These are phyloP conservation scores for Ogataea trehalophila DNA, from an alignment of 805 yeast genomes.

Conservation along the genomic window DNA sequence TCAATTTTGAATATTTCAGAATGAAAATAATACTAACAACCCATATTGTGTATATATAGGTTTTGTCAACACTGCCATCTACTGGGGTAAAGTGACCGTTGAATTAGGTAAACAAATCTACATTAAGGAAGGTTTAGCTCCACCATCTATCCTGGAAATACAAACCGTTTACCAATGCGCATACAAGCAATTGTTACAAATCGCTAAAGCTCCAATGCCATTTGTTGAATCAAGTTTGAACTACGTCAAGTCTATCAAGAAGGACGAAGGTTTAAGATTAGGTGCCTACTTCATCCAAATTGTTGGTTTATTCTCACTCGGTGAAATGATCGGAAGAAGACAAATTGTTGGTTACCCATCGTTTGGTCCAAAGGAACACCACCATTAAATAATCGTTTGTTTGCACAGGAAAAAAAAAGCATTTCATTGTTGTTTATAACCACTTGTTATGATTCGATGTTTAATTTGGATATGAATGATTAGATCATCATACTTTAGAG, in stretches of 20 bases:
- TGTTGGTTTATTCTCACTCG: conserved; percentile 86
- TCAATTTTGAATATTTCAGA: neutral
- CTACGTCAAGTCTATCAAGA: conserved; percentile 37
- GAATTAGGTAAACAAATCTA: conserved; percentile 70
- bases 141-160: conserved; percentile 77
- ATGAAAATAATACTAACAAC: neutral
- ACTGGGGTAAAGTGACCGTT: conserved; percentile 65
- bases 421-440: neutral
- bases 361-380: conserved; percentile 44
- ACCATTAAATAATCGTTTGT: conserved; percentile 4
- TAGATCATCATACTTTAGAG: neutral
- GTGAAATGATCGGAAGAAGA: conserved; percentile 97
- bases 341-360: conserved; percentile 83
- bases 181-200: conserved; percentile 40
- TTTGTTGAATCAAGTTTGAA: conserved; percentile 42
- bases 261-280: conserved; percentile 56
- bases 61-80: conserved; percentile 53
- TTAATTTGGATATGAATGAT: neutral
- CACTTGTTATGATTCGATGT: neutral
- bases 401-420: neutral
- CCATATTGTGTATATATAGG: conserved; percentile 17
- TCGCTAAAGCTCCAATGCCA: conserved; percentile 57
- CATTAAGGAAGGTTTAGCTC: conserved; percentile 88
- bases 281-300: conserved; percentile 79
- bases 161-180: conserved; percentile 63